Conservation (phyloP, 2,329 filamentous ascomycete species). For the Cadophora malorum region DNA sequence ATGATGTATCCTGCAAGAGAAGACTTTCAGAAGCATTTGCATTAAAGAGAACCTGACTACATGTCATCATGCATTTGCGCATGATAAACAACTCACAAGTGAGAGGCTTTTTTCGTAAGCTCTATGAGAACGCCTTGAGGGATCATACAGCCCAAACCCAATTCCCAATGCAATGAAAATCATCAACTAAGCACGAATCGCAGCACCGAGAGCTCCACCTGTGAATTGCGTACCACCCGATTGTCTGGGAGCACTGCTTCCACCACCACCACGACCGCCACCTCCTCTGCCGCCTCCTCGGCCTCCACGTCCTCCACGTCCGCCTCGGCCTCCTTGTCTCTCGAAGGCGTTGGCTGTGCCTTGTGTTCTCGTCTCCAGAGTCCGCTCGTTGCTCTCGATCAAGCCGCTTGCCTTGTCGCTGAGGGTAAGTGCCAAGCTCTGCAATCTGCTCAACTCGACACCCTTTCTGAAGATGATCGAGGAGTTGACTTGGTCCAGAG, state of each 20-base stretch:
- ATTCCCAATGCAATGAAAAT: constrained; percentile 44
- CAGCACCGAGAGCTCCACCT: constrained; percentile 77
- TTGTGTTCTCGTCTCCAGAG: constrained; percentile 94
- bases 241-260: constrained; percentile 67
- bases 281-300: constrained; percentile 63
- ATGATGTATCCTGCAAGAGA: neutral
- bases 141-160: constrained; percentile 41
- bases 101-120: constrained; percentile 43
- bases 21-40: constrained; percentile 16
- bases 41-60: constrained; percentile 17
- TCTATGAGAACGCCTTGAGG: constrained; percentile 44
- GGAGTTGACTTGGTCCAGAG: constrained; percentile 95
- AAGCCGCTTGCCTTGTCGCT: constrained; percentile 96
- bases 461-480: constrained; percentile 99
- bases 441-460: constrained; percentile 93
- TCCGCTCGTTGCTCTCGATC: constrained; percentile 97
- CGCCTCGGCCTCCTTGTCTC: constrained; percentile 81
- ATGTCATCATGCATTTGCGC: constrained; percentile 19
- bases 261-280: constrained; percentile 51
- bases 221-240: constrained; percentile 81
- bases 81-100: constrained; percentile 28
- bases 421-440: constrained; percentile 91
- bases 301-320: constrained; percentile 65
- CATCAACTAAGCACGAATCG: constrained; percentile 61
- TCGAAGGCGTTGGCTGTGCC: constrained; percentile 96